Percentiles rank a stretch among this genome's conserved stretches.
Evolutionary conservation across 345 rosid genomes (phyloP).

Genomic region (Gossypium herbaceum): DNA sequence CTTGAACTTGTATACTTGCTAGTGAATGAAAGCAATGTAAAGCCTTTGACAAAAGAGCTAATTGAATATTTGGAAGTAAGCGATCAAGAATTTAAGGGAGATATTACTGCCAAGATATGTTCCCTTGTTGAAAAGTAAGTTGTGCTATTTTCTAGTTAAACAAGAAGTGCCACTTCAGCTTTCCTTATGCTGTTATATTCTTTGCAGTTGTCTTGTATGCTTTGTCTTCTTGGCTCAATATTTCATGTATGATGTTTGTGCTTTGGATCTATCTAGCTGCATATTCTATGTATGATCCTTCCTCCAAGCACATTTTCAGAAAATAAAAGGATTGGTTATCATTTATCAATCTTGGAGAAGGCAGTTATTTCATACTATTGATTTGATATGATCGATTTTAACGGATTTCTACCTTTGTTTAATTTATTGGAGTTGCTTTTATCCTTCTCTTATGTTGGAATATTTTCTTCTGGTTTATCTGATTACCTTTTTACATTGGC

Average conservation of each 20-base stretch:
- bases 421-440: slow-evolving; percentile 9
- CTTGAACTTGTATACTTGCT: slow-evolving; percentile 85
- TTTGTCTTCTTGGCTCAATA: slow-evolving; percentile 8
- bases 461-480: slow-evolving; percentile 8
- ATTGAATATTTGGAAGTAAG: slow-evolving; percentile 95
- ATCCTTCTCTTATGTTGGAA: slow-evolving; percentile 4
- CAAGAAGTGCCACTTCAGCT: neutral
- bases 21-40: slow-evolving; percentile 89
- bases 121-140: slow-evolving; percentile 96
- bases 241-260: neutral
- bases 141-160: slow-evolving; percentile 16
- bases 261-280: neutral
- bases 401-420: neutral
- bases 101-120: slow-evolving; percentile 97
- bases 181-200: slow-evolving; percentile 9
- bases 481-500: neutral
- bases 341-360: slow-evolving; percentile 5
- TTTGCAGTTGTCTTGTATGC: neutral
- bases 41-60: slow-evolving; percentile 82
- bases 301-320: neutral
- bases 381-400: neutral
- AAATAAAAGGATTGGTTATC: neutral
- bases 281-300: neutral
- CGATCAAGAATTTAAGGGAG: slow-evolving; percentile 91
- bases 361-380: neutral